Evolutionary conservation across 768 basidiomycete species (phyloP).

Genomic region (Mycena amicta): DNA sequence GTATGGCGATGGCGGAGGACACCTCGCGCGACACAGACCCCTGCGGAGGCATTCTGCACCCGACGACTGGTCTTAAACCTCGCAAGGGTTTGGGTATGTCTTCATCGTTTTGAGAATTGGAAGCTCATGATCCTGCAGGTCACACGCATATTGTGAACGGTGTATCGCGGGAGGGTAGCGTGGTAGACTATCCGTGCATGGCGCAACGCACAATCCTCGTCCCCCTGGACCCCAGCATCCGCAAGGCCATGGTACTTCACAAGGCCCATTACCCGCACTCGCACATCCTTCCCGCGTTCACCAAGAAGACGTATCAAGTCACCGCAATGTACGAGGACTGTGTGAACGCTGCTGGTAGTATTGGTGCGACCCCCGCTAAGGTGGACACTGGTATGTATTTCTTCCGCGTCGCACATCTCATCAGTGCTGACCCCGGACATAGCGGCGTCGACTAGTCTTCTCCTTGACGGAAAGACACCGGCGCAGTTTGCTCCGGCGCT

Average conservation of each 20-base stretch:
- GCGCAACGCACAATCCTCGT: constrained; percentile 5
- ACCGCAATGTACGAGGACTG: constrained; percentile 4
- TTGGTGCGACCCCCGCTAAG: constrained; percentile 17
- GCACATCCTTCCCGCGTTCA: constrained; percentile 21
- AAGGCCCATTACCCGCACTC: constrained; percentile 11
- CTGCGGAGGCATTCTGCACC: constrained; percentile 10
- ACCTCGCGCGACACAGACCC: neutral
- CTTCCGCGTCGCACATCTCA: too few relatives aligned
- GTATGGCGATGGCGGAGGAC: neutral
- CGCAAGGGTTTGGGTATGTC: neutral
- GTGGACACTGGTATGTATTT: constrained; percentile 19
- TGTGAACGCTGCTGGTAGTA: constrained; percentile 5
- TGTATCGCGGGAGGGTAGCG: neutral
- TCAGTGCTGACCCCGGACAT: neutral
- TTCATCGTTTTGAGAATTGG: neutral
- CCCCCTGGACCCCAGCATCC: neutral
- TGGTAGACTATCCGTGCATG: neutral
- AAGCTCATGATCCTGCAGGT: neutral
- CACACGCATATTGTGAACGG: constrained; percentile 12
- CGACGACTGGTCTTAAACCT: neutral
- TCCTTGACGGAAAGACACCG: neutral
- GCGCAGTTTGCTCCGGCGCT: constrained; percentile 9
- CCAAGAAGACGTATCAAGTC: constrained; percentile 12
- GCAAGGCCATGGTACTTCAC: constrained; percentile 6
- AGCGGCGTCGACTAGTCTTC: constrained; percentile 3